phyloP scores from a whole-genome alignment of 441 rosid species.

The Aleurites moluccanus region DNA sequence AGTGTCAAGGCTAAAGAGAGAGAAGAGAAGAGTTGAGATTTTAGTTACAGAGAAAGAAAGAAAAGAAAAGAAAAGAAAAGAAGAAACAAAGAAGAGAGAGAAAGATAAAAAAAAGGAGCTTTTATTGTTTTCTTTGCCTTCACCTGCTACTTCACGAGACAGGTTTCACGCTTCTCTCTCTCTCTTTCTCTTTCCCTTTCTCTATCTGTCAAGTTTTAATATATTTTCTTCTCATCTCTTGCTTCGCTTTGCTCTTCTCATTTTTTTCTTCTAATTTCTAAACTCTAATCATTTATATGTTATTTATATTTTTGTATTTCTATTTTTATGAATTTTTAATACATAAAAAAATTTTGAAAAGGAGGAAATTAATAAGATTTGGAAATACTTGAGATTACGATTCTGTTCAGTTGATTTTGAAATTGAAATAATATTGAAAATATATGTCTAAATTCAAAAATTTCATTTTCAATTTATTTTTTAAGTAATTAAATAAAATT shows the following conservation, averaged over 20 bases:
- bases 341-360: too few relatives aligned
- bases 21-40: constrained; percentile 12
- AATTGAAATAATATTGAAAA: too few relatives aligned
- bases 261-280: neutral
- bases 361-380: too few relatives aligned
- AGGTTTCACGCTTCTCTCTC: constrained; percentile 21
- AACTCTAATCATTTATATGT: too few relatives aligned
- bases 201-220: neutral
- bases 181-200: neutral
- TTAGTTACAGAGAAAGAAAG: neutral
- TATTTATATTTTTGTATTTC: too few relatives aligned
- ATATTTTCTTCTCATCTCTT: neutral
- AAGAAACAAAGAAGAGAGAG: constrained; percentile 12
- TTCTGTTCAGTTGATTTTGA: too few relatives aligned
- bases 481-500: too few relatives aligned
- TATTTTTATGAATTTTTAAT: too few relatives aligned
- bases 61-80: constrained; percentile 10
- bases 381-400: too few relatives aligned
- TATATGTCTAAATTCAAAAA: too few relatives aligned
- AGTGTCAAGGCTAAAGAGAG: constrained; percentile 20
- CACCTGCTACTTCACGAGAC: constrained; percentile 53
- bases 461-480: too few relatives aligned
- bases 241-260: neutral
- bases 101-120: constrained; percentile 15
- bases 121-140: constrained; percentile 20